Base-by-base conservation (phyloP, 1,284 basidiomycete species). In the Ustilago loliicola region DNA sequence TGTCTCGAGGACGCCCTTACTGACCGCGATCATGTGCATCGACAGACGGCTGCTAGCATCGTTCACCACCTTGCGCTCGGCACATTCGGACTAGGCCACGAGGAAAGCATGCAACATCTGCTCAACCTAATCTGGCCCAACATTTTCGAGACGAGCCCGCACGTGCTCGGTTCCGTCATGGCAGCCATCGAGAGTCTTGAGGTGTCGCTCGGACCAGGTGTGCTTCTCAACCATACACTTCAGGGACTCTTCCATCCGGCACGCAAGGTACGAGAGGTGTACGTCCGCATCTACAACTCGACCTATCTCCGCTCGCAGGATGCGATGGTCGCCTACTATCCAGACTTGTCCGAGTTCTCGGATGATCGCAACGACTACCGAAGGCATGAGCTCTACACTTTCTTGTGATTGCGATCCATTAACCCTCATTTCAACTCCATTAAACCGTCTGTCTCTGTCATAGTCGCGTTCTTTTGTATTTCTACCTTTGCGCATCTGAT, bases 81-180 rank as follows among this genome's bases (percentile, higher is more conserved):
- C 54, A 96, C 97, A 5, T 96, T 96, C 0, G 97, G 97, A 50
- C 90, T 98, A 17, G 97, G 97, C 0, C 96, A 95, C 83, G 97
- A 99, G 87, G 97, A 99, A 87, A 95, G 95, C 19, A 94, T 98
- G 91, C 90, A 95, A 63, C 97, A 99, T 85, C 88, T 99, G 66
- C 94, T 99, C 92, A 99, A 99, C 87, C 90, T 99, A 30, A 93
- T 99, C 27, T 99, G 96, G 96, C 97, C 97, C 3, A 99, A 99
- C 87, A 95, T 96, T 87, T 98, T 98, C 86, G 96, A 99, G 88
- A 97, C 96, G 0, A 94, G 92, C 34, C 97, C 97, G 2, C 97
- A 99, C 88, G 96, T 99, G 71, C 98, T 99, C 79, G 95, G 95
- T 38, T 94, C 94, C 4, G 79, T 83, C 63, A 85, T 86, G 84